Conservation (phyloP, 2,329 filamentous ascomycete genomes). For the Didymella exigua region DNA sequence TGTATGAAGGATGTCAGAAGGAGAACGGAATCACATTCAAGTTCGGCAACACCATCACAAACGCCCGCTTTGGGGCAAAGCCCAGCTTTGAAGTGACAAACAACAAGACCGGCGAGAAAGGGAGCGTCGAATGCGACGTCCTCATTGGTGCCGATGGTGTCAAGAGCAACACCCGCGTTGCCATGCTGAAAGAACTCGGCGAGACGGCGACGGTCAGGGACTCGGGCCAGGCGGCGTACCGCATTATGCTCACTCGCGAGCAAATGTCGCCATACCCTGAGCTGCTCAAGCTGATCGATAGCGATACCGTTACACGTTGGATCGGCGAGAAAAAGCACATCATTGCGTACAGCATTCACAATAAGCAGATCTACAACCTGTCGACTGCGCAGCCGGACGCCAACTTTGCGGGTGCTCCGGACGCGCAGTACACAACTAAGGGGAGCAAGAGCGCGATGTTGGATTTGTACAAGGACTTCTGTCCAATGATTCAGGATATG, state of each 20-base stretch:
- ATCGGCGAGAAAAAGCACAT: constrained; percentile 77
- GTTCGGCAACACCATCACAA: constrained; percentile 64
- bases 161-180: constrained; percentile 54
- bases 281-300: constrained; percentile 69
- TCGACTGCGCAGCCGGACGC: constrained; percentile 66
- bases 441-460: constrained; percentile 67
- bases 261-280: constrained; percentile 72
- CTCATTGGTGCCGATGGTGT: constrained; percentile 57
- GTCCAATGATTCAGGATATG: constrained; percentile 65
- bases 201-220: constrained; percentile 64
- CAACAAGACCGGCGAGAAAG: constrained; percentile 58
- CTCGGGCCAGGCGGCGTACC: constrained; percentile 77
- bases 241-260: constrained; percentile 74
- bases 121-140: constrained; percentile 58
- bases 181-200: constrained; percentile 61
- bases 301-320: constrained; percentile 73
- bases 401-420: constrained; percentile 62
- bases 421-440: constrained; percentile 67
- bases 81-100: constrained; percentile 66
- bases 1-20: constrained; percentile 74
- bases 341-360: constrained; percentile 76
- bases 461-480: constrained; percentile 64
- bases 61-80: constrained; percentile 62
- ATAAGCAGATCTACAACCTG: constrained; percentile 70
- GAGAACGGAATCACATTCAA: constrained; percentile 67